Evolutionary conservation across 305 asterid genomes (phyloP).

Genomic region (Fraxinus greggii): DNA sequence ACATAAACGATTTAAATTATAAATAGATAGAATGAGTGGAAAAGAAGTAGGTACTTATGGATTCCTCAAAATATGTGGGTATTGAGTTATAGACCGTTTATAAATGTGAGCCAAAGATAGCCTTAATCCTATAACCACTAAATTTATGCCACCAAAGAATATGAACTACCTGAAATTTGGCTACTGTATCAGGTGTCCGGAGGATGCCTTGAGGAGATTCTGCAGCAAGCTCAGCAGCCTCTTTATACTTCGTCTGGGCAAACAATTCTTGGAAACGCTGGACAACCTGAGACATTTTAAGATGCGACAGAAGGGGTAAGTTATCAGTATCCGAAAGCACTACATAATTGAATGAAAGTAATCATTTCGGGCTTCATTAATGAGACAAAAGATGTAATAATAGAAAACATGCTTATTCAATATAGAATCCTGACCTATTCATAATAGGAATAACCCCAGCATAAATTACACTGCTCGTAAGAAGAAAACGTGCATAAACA

Average conservation of each 20-base stretch:
- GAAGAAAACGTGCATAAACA: conserved; percentile 18
- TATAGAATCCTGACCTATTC: conserved; percentile 1
- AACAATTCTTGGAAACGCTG: conserved; percentile 98
- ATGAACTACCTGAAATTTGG: conserved; percentile 87
- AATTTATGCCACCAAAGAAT: conserved; percentile 12
- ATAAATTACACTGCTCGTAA: neutral
- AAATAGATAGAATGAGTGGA: neutral
- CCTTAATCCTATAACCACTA: neutral
- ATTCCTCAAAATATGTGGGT: neutral
- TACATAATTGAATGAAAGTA: neutral
- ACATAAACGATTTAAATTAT: neutral
- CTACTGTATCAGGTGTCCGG: conserved; percentile 92
- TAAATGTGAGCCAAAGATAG: neutral
- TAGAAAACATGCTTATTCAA: neutral
- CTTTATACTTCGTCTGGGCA: conserved; percentile 98
- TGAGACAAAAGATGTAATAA: neutral
- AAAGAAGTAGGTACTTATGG: neutral
- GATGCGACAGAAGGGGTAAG: conserved; percentile 5
- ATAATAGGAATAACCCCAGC: conserved; percentile 1
- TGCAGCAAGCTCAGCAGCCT: conserved; percentile 99
- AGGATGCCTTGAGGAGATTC: conserved; percentile 99
- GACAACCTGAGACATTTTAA: conserved; percentile 66
- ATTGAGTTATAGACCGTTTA: neutral
- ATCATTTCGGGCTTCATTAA: conserved; percentile 10
- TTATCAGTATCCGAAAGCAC: neutral